Evolutionary conservation across 306 rosid genomes (phyloP).

Genomic region (Lathyrus oleraceus): DNA sequence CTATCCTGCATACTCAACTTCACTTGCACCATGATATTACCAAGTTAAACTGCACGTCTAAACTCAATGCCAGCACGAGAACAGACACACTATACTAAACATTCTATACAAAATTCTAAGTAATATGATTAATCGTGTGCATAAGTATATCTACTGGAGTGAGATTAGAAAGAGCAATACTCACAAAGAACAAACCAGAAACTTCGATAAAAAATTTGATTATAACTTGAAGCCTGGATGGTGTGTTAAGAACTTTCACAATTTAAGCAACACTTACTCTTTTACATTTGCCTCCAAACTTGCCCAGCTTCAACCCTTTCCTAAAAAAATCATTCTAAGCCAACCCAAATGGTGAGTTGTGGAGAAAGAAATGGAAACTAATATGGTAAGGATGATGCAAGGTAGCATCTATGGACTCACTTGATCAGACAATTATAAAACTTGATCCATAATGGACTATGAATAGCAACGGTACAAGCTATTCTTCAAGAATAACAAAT

Average conservation of each 20-base stretch:
- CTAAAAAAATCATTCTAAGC: not conserved
- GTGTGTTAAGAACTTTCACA: not conserved
- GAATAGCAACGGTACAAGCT: not conserved
- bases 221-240: not conserved
- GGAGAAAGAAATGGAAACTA: not conserved
- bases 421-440: not conserved
- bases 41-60: not conserved
- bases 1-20: not conserved
- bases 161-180: not conserved
- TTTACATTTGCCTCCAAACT: conserved; percentile 1
- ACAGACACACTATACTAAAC: not conserved
- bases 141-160: not conserved
- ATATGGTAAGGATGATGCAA: not conserved
- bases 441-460: not conserved
- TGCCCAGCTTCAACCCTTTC: not conserved
- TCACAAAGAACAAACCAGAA: not conserved
- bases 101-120: not conserved
- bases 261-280: not conserved
- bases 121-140: not conserved
- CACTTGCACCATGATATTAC: not conserved
- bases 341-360: not conserved
- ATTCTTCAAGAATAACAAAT: not conserved
- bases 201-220: not conserved
- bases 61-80: not conserved
- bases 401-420: not conserved